Evolutionary conservation across 2,329 filamentous ascomycete genomes (phyloP).

Genomic region (Cladosporium austrohemisphaericum): DNA sequence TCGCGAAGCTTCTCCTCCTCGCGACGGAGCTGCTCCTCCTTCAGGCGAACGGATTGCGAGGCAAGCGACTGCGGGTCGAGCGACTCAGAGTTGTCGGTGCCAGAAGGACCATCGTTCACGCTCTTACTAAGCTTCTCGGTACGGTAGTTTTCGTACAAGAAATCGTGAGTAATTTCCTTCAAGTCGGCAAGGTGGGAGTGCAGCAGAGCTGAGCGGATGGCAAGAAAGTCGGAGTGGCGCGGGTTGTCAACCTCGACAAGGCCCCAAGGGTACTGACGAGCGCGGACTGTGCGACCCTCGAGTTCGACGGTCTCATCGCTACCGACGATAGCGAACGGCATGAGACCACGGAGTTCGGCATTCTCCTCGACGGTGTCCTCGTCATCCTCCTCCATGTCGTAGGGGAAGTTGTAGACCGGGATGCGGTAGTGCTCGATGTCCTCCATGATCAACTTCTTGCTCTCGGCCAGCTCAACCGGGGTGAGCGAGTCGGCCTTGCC

Average conservation of each 20-base stretch:
- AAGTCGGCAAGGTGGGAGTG: slow-evolving; percentile 97
- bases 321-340: slow-evolving; percentile 98
- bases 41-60: slow-evolving; percentile 94
- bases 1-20: slow-evolving; percentile 99
- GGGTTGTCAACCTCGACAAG: slow-evolving; percentile 99
- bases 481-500: slow-evolving; percentile 97
- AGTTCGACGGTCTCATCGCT: slow-evolving; percentile 95
- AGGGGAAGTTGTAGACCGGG: slow-evolving; percentile 99
- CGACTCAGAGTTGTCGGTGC: slow-evolving; percentile 51
- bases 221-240: slow-evolving; percentile 96
- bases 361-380: slow-evolving; percentile 99
- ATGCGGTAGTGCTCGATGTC: slow-evolving; percentile 99
- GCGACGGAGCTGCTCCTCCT: slow-evolving; percentile 98
- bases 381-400: slow-evolving; percentile 98
- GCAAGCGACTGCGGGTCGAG: slow-evolving; percentile 98
- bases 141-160: slow-evolving; percentile 99
- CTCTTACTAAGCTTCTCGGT: slow-evolving; percentile 99
- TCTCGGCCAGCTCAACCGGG: slow-evolving; percentile 92
- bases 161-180: slow-evolving; percentile 99
- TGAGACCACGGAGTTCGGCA: slow-evolving; percentile 90
- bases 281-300: slow-evolving; percentile 84
- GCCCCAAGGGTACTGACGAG: slow-evolving; percentile 98
- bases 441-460: slow-evolving; percentile 99
- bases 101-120: slow-evolving; percentile 68
- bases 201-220: slow-evolving; percentile 90